phyloP scores from a whole-genome alignment of 2,329 filamentous ascomycete genomes.

The Pseudohalonectria lignicola region DNA sequence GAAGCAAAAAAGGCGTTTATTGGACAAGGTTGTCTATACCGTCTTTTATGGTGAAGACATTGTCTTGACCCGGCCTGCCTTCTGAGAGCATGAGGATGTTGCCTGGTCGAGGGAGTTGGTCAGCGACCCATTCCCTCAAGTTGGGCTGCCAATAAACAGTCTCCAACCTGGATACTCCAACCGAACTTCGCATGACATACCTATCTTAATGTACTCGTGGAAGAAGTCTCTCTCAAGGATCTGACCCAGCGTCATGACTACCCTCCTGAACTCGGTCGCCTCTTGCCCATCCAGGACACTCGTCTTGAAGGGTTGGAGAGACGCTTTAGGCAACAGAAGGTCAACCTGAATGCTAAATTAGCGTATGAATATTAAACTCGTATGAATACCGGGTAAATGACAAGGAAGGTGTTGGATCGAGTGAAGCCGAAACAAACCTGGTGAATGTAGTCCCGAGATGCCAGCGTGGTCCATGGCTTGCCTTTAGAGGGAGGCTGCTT shows the following conservation, averaged over 20 bases:
- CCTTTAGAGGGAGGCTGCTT: constrained; percentile 60
- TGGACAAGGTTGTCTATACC: too few species aligned
- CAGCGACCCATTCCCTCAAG: too few species aligned
- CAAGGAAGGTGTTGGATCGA: too few species aligned
- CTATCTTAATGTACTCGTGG: constrained; percentile 71
- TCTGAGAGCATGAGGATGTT: constrained; percentile 77
- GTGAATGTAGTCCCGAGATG: constrained; percentile 55
- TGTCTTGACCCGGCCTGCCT: constrained; percentile 58
- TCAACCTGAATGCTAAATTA: constrained; percentile 47
- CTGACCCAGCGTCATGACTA: constrained; percentile 62
- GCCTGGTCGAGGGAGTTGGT: constrained; percentile 34
- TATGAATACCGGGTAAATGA: too few species aligned
- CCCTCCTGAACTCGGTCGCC: constrained; percentile 46
- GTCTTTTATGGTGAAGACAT: constrained; percentile 58
- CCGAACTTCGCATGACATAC: constrained; percentile 27
- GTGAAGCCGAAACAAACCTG: too few species aligned
- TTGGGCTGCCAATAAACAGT: too few species aligned
- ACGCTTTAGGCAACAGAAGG: constrained; percentile 58
- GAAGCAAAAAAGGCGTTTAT: background rate
- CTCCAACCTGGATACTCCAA: background rate
- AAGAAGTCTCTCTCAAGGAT: constrained; percentile 70
- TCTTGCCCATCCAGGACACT: constrained; percentile 30
- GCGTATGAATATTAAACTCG: too few species aligned
- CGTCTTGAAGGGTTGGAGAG: constrained; percentile 41
- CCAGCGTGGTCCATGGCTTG: constrained; percentile 64